Percentiles rank a stretch among this genome's conserved stretches.
Evolutionary conservation across 495 filamentous ascomycete genomes (phyloP).

Genomic region (Penicillium arizonense): DNA sequence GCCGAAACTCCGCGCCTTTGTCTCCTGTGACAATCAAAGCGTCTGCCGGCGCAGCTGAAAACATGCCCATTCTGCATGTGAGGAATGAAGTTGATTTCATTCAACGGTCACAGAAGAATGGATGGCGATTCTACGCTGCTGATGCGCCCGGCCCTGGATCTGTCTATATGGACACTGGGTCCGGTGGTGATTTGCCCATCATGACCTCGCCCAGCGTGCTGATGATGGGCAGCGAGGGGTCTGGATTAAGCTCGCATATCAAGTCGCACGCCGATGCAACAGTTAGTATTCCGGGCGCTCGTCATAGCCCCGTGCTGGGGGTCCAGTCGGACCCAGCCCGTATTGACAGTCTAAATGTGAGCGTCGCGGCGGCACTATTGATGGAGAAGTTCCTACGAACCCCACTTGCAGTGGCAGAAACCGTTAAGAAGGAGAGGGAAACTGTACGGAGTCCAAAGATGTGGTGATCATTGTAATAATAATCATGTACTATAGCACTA

Average conservation of each 20-base stretch:
- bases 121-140: conserved; percentile 84
- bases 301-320: conserved; percentile 30
- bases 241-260: conserved; percentile 64
- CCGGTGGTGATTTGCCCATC: conserved; percentile 39
- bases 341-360: conserved; percentile 82
- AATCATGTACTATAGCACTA: conserved; percentile 3
- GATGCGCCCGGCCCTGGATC: conserved; percentile 51
- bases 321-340: conserved; percentile 40
- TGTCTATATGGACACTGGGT: conserved; percentile 17
- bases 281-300: conserved; percentile 52
- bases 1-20: conserved; percentile 65
- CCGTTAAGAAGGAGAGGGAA: conserved; percentile 15
- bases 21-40: conserved; percentile 79
- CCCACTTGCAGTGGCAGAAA: conserved; percentile 34
- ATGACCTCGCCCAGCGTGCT: conserved; percentile 65
- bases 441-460: conserved; percentile 8
- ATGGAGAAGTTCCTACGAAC: conserved; percentile 60
- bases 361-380: conserved; percentile 76
- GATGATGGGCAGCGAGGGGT: conserved; percentile 80
- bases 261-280: conserved; percentile 60
- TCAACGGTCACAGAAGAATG: conserved; percentile 58
- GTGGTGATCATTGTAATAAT: conserved; percentile 19
- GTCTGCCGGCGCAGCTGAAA: conserved; percentile 81
- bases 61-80: conserved; percentile 66
- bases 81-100: conserved; percentile 67